phyloP scores from a whole-genome alignment of 345 rosid genomes.

The Hevea brasiliensis region DNA sequence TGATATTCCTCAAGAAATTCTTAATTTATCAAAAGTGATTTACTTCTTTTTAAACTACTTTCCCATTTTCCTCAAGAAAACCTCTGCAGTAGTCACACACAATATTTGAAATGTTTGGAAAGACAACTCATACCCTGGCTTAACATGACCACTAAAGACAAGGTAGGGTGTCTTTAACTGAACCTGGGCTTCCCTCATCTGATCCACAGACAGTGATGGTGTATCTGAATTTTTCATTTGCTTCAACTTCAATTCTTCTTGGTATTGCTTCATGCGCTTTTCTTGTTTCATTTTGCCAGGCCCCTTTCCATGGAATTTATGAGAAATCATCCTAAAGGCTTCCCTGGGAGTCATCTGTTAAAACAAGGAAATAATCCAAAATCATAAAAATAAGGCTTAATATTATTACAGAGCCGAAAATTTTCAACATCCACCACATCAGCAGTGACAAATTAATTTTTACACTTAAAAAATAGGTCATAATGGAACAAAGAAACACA shows the following conservation, averaged over 20 bases:
- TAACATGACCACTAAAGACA: conserved; percentile 95
- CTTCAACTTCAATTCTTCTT: conserved; percentile 89
- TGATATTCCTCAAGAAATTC: no score
- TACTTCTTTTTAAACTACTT: neutral
- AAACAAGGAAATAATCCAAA: conserved; percentile 10
- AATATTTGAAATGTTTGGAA: neutral
- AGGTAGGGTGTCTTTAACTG: conserved; percentile 87
- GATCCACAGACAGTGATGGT: conserved; percentile 80
- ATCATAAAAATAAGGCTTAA: neutral
- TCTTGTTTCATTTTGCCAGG: conserved; percentile 99
- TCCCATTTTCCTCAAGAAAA: neutral
- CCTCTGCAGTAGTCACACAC: conserved; percentile 4
- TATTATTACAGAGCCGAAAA: neutral
- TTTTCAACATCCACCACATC: neutral
- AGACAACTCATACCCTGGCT: conserved; percentile 64
- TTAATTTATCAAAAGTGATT: no score
- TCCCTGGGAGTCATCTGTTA: conserved; percentile 87
- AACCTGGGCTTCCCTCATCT: conserved; percentile 96
- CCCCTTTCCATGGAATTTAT: conserved; percentile 95
- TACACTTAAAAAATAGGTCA: neutral
- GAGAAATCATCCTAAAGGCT: conserved; percentile 79
- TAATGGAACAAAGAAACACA: no score
- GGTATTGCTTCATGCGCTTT: conserved; percentile 86
- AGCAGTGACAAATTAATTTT: neutral
- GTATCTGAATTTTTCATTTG: conserved; percentile 99